phyloP scores from a whole-genome alignment of 179 eudicot species.

The Camellia oleifera region DNA sequence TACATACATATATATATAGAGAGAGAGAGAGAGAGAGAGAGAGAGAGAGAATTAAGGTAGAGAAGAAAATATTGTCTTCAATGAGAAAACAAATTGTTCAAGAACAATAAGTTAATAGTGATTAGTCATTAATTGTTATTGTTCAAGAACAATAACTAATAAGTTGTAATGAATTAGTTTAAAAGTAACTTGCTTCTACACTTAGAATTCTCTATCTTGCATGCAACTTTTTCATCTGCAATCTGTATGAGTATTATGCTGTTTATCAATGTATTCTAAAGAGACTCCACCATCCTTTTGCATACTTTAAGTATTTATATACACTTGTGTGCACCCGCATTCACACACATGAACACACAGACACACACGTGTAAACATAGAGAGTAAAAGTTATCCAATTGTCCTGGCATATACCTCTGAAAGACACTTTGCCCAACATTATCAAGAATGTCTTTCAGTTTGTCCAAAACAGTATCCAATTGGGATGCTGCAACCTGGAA shows the following conservation, averaged over 20 bases:
- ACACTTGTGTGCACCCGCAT: not conserved
- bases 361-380: not conserved
- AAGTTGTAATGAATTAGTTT: not conserved
- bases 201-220: not conserved
- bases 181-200: not conserved
- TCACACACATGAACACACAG: not conserved
- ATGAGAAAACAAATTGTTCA: not conserved
- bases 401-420: slow-evolving; percentile 49
- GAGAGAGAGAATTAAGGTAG: not conserved
- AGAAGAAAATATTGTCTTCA: not conserved
- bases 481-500: slow-evolving; percentile 96
- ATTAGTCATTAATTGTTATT: too few relatives aligned
- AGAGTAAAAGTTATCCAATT: not conserved
- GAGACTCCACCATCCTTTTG: not conserved
- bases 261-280: not conserved
- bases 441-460: slow-evolving; percentile 83
- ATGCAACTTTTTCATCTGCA: not conserved
- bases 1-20: not conserved
- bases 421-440: slow-evolving; percentile 80
- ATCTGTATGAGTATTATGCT: not conserved
- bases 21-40: not conserved
- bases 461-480: slow-evolving; percentile 93
- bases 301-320: not conserved
- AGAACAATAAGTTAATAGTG: too few relatives aligned
- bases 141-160: not conserved